A percentile compares a stretch with the other conserved stretches of the same genome.
Conservation (phyloP, 23 red algal species). For the Cyanidium caldarium region DNA sequence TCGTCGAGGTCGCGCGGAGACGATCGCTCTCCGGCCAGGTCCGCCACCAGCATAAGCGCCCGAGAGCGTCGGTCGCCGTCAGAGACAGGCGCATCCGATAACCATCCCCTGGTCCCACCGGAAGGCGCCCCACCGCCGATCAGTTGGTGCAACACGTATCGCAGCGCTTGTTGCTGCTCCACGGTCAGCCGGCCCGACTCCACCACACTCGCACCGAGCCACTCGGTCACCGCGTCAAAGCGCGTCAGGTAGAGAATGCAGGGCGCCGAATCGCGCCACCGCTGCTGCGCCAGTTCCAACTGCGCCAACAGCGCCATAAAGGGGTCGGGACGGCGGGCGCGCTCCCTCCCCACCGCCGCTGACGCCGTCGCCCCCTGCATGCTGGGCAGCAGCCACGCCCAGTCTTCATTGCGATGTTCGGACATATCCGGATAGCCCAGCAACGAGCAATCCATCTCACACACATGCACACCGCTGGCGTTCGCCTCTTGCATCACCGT, state of each 20-base stretch:
- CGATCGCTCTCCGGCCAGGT: neutral
- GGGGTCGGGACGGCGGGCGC: neutral
- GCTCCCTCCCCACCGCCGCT: too few species aligned
- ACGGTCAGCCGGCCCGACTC: neutral
- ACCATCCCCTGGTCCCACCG: neutral
- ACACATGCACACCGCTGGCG: neutral
- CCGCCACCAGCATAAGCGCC: neutral
- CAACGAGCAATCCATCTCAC: slow-evolving; percentile 1
- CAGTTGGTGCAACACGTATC: neutral
- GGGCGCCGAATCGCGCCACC: neutral
- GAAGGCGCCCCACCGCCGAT: neutral
- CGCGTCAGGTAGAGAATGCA: neutral
- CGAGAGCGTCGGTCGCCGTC: too few species aligned
- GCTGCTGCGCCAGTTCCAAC: neutral
- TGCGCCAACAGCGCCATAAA: neutral
- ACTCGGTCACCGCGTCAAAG: neutral
- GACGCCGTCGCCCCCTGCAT: too few species aligned
- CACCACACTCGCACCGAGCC: neutral
- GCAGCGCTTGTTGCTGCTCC: neutral
- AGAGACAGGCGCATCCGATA: too few species aligned
- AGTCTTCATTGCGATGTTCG: neutral
- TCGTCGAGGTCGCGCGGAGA: neutral
- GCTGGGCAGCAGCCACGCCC: too few species aligned
- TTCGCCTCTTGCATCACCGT: neutral
- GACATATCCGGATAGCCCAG: neutral